A percentile compares a stretch with the other conserved stretches of the same genome.
Conservation (phyloP, 2,329 filamentous ascomycete genomes). For the Colletotrichum plurivorum region DNA sequence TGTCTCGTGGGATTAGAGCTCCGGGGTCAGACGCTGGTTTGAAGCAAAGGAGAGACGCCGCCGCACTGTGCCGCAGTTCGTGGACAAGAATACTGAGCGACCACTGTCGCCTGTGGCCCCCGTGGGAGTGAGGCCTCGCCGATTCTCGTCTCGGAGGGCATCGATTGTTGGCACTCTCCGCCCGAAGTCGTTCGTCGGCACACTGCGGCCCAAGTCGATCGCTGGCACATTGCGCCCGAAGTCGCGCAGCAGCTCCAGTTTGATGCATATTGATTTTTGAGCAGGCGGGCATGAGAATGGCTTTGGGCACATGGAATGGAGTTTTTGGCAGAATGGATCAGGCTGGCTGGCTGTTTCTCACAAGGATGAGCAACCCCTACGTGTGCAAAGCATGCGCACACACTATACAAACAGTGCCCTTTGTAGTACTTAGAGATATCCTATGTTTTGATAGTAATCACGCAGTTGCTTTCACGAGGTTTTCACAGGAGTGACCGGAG, state of each 20-base stretch:
- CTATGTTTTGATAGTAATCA: background rate
- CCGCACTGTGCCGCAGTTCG: constrained; percentile 20
- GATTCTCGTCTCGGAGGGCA: constrained; percentile 35
- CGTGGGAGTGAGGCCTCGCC: constrained; percentile 26
- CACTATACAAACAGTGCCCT: background rate
- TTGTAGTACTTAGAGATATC: background rate
- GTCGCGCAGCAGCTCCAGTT: constrained; percentile 25
- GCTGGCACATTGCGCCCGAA: constrained; percentile 30
- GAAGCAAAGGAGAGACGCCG: constrained; percentile 36
- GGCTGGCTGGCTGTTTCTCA: background rate
- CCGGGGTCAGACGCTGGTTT: constrained; percentile 39
- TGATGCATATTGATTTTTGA: constrained; percentile 38
- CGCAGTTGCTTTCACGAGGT: background rate
- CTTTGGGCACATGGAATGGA: background rate
- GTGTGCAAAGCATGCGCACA: background rate
- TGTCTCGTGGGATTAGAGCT: constrained; percentile 59
- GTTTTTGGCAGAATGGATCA: background rate
- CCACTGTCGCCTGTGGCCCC: constrained; percentile 3
- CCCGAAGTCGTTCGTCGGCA: constrained; percentile 28
- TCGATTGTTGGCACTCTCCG: constrained; percentile 30
- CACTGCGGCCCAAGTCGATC: constrained; percentile 31
- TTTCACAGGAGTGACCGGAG: background rate
- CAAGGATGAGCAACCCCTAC: background rate
- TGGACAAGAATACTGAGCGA: constrained; percentile 4
- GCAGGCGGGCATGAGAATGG: background rate